A percentile compares a stretch with the other conserved stretches of the same genome.
Conservation (phyloP, 2,329 filamentous ascomycete species). For the Cladosporium sphaerospermum region DNA sequence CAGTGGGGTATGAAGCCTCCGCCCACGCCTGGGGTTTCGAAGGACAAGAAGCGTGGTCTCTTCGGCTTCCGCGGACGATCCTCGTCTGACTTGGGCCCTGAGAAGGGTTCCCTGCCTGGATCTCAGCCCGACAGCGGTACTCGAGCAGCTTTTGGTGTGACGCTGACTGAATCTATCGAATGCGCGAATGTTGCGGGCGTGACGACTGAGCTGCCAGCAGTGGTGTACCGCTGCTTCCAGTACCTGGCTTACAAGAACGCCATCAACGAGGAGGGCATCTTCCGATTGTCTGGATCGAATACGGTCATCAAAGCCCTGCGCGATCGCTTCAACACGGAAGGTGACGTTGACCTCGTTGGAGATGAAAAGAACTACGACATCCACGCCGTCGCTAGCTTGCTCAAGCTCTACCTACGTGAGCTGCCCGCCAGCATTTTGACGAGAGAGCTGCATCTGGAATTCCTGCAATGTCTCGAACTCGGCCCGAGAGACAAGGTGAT, state of each 20-base stretch:
- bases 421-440: slow-evolving; percentile 87
- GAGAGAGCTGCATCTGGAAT: slow-evolving; percentile 81
- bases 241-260: slow-evolving; percentile 82
- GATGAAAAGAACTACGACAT: slow-evolving; percentile 90
- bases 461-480: slow-evolving; percentile 65
- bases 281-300: slow-evolving; percentile 94
- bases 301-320: slow-evolving; percentile 84
- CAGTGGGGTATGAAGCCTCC: slow-evolving; percentile 74
- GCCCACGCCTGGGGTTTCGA: slow-evolving; percentile 40
- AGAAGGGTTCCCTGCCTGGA: slow-evolving; percentile 2
- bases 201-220: slow-evolving; percentile 73
- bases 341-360: slow-evolving; percentile 74
- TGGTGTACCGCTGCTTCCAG: slow-evolving; percentile 92
- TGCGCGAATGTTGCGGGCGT: slow-evolving; percentile 68
- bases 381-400: slow-evolving; percentile 85
- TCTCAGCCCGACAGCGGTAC: background rate
- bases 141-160: slow-evolving; percentile 70
- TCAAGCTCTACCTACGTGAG: slow-evolving; percentile 92
- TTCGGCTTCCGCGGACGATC: slow-evolving; percentile 61
- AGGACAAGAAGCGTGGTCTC: slow-evolving; percentile 72
- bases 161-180: slow-evolving; percentile 78
- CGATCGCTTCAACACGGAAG: slow-evolving; percentile 88
- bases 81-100: slow-evolving; percentile 57
- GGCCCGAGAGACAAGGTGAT: slow-evolving; percentile 69
- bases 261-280: slow-evolving; percentile 84